A percentile compares a stretch with the other conserved stretches of the same genome.
These are phyloP conservation scores for Colletotrichum kahawae DNA, from an alignment of 2,329 filamentous ascomycete species.

Conservation along the genomic window DNA sequence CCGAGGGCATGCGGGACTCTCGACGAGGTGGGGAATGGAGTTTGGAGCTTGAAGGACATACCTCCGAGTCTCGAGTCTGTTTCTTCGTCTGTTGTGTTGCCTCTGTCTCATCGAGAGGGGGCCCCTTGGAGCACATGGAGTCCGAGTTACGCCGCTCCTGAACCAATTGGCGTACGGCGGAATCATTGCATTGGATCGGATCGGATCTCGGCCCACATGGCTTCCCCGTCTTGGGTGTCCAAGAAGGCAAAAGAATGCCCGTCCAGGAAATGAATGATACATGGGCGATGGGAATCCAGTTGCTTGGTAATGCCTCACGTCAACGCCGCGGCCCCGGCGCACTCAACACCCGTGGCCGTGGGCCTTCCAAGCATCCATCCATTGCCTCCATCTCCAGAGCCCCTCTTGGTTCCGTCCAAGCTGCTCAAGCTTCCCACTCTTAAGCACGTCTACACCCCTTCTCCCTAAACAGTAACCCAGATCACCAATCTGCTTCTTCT, in stretches of 20 bases:
- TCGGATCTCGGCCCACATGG: slow-evolving; percentile 1
- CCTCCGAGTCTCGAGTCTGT: background rate
- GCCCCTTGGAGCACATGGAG: background rate
- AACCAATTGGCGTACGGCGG: background rate
- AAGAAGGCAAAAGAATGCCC: background rate
- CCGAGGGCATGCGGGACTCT: background rate
- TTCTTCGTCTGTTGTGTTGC: background rate
- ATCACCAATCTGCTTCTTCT: background rate
- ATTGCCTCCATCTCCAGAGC: background rate
- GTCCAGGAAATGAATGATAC: background rate
- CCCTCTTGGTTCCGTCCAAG: background rate
- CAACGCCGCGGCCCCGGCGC: background rate
- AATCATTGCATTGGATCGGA: background rate
- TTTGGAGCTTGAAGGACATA: background rate
- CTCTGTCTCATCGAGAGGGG: slow-evolving; percentile 5
- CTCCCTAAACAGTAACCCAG: background rate
- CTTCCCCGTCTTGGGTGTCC: background rate
- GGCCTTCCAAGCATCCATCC: background rate
- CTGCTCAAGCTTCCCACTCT: background rate
- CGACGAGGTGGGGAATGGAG: background rate
- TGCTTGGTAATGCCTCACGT: slow-evolving; percentile 19
- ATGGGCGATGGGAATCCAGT: background rate
- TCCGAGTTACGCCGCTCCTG: background rate
- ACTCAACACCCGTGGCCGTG: background rate
- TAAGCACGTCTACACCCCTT: background rate